Conservation (phyloP, 371 early-diverging fungal genomes). For the Sporodiniella umbellata region DNA sequence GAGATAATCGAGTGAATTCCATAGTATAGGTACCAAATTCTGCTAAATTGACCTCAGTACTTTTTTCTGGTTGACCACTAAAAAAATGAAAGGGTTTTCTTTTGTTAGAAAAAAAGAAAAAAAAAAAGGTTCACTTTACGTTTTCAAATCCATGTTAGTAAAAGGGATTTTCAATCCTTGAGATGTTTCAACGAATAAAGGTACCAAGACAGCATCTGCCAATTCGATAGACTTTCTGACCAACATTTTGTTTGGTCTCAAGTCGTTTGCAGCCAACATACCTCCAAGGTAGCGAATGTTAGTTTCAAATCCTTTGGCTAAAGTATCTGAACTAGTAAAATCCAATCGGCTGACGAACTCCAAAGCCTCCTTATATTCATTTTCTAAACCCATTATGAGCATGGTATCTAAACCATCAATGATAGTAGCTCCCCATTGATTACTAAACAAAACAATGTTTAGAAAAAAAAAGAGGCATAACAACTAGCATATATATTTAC, state of each 20-base stretch:
- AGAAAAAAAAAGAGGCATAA: constrained; percentile 31
- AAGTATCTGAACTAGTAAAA: constrained; percentile 29
- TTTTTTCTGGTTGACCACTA: constrained; percentile 7
- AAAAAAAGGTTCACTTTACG: constrained; percentile 11
- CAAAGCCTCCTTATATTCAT: constrained; percentile 49
- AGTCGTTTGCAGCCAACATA: constrained; percentile 57
- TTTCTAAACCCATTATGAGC: constrained; percentile 69
- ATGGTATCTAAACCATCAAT: constrained; percentile 87
- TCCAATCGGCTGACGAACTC: constrained; percentile 56
- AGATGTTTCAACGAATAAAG: constrained; percentile 56
- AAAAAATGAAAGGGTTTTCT: not conserved
- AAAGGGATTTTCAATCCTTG: constrained; percentile 68
- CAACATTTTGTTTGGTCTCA: constrained; percentile 54
- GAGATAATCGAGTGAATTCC: constrained; percentile 78
- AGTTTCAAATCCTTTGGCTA: constrained; percentile 65
- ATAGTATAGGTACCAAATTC: constrained; percentile 83
- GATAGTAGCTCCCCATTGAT: constrained; percentile 69
- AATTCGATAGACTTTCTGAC: constrained; percentile 72
- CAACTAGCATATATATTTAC: constrained; percentile 37
- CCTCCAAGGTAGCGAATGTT: constrained; percentile 76
- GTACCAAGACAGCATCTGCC: constrained; percentile 64
- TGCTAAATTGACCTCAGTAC: constrained; percentile 43
- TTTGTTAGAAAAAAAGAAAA: not conserved
- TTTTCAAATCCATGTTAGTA: constrained; percentile 62
- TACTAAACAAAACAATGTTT: constrained; percentile 11